Base-by-base conservation (phyloP, 169 alveolate genomes). In the Cryptosporidium felis region DNA sequence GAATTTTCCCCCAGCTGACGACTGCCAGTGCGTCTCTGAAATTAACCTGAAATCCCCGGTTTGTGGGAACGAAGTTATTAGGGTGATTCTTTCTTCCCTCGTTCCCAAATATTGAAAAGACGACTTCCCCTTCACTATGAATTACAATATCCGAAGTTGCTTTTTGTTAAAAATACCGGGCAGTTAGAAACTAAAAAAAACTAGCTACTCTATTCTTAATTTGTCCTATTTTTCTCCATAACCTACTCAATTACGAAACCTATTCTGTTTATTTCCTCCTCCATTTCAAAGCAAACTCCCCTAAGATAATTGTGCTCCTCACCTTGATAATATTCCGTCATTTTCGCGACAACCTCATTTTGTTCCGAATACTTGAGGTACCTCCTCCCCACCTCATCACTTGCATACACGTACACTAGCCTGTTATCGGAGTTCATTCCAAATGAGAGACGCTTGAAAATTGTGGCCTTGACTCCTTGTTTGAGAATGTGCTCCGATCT, bases 241-340 rank as follows among this genome's bases (percentile, higher is more conserved):
- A 18, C 42, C 81, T 65, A 65, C 32, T 65, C 81, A n/a, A 65
- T 65, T 65, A 74, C 40, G 56, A 74, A 74, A 42, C 85, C 85
- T 26, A 74, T 42, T 36, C 67, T 32, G 45, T 74, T 65, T 30
- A 74, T 74, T 30, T 34, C 18, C 3, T 36, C 23, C 21, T 74
- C 67, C 59, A 74, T 53, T 23, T 74, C 85, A 38, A 74, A 47
- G 41, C 85, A 74, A 23, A 74, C 34, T 9, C 85, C 85, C 41
- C 67, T 36, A 12, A 74, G 34, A 44, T 56, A 40, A 36, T 74
- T 74, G 49, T 53, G 56, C 9, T 36, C 36, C 10, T 74, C 67
- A 21, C 45, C 41, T 49, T 74, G 85, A 8, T n/a, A 36, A 21
- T 74, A 74, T 34, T 74, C 67, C 3, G 85, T 56, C 40, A 36